Evolutionary conservation across 192 early-diverging fungal species (phyloP).

Genomic region (Backusella mclennaniae): DNA sequence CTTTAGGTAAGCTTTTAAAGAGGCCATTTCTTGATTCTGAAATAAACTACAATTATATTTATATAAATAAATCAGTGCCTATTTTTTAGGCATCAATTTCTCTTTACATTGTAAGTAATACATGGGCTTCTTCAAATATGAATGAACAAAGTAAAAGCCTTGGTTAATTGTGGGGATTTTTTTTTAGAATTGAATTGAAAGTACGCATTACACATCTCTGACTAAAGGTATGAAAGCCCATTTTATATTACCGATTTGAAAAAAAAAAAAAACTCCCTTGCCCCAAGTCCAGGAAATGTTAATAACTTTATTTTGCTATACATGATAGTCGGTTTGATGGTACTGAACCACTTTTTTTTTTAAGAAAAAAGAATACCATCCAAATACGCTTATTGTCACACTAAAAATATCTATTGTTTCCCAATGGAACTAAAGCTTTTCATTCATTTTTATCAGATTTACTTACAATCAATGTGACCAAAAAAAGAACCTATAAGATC

Average conservation of each 20-base stretch:
- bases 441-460: neutral
- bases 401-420: neutral
- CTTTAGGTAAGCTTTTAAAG: too few species aligned
- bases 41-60: too few species aligned
- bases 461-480: neutral
- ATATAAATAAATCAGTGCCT: too few species aligned
- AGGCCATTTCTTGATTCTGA: too few species aligned
- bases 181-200: neutral
- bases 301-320: neutral
- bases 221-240: neutral
- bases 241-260: neutral
- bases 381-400: neutral
- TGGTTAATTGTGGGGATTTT: neutral
- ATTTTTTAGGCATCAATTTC: too few species aligned
- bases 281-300: neutral
- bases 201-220: neutral
- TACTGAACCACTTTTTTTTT: too few species aligned
- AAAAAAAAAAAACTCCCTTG: neutral
- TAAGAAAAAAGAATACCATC: neutral
- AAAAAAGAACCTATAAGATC: neutral
- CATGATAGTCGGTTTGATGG: neutral
- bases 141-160: too few species aligned
- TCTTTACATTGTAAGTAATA: neutral
- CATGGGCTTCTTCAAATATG: too few species aligned
- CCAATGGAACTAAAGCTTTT: neutral